Percentiles rank a stretch among this genome's conserved stretches.
phyloP scores from a whole-genome alignment of 805 yeast species.

The Wickerhamomyces bisporus region DNA sequence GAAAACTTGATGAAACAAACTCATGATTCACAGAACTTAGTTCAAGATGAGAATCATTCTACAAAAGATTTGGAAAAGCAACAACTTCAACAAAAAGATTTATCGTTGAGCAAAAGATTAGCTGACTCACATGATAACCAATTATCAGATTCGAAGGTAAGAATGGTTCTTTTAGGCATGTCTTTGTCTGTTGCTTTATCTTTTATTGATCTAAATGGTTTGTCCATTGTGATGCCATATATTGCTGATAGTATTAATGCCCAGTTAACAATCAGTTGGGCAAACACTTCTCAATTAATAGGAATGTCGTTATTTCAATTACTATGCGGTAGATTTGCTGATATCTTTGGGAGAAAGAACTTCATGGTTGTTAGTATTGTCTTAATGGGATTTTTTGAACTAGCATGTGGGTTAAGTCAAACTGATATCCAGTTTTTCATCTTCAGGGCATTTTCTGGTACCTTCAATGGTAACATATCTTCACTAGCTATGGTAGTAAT shows the following conservation, averaged over 20 bases:
- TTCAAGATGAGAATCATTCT: too few species aligned
- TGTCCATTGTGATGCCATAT: constrained; percentile 26
- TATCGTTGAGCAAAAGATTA: constrained; percentile 11
- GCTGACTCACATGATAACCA: constrained; percentile 17
- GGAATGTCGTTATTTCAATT: constrained; percentile 52
- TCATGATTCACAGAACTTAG: too few species aligned
- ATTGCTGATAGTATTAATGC: constrained; percentile 46
- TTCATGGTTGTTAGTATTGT: constrained; percentile 37
- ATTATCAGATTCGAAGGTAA: constrained; percentile 4
- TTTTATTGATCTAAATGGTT: constrained; percentile 16
- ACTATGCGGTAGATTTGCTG: constrained; percentile 49
- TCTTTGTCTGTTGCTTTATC: constrained; percentile 15
- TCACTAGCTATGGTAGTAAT: constrained; percentile 48
- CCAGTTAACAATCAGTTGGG: constrained; percentile 50
- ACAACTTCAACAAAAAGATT: background rate
- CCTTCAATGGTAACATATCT: constrained; percentile 50
- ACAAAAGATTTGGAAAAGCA: too few species aligned
- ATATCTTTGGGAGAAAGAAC: constrained; percentile 49
- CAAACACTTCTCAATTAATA: constrained; percentile 49
- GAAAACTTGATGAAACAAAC: too few species aligned
- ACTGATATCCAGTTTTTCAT: constrained; percentile 46
- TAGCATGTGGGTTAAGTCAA: constrained; percentile 47
- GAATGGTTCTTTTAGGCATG: constrained; percentile 13
- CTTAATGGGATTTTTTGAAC: constrained; percentile 38
- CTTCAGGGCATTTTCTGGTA: constrained; percentile 53